phyloP scores from a whole-genome alignment of 176 grass and related monocot species.

The Tuctoria greenei region DNA sequence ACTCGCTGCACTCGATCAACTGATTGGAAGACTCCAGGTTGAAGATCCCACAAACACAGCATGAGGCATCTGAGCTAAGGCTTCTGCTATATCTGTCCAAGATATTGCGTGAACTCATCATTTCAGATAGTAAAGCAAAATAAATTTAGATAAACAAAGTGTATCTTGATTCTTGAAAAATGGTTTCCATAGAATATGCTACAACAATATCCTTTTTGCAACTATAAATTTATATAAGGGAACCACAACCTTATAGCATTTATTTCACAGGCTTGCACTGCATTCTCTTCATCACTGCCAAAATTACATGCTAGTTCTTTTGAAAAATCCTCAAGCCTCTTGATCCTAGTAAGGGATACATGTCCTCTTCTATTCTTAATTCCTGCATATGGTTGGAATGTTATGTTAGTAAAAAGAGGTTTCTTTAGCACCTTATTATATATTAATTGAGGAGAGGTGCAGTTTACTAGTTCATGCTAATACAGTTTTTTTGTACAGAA shows the following conservation, averaged over 20 bases:
- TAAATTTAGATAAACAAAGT: constrained; percentile 18
- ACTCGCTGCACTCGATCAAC: constrained; percentile 71
- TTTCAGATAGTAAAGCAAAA: constrained; percentile 12
- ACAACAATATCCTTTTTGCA: background rate
- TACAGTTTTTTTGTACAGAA: background rate
- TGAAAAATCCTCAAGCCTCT: constrained; percentile 28
- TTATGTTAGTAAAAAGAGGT: constrained; percentile 27
- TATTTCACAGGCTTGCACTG: constrained; percentile 32
- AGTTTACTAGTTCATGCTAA: constrained; percentile 18
- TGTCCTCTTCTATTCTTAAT: constrained; percentile 31
- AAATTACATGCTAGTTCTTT: constrained; percentile 29
- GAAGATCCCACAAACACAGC: constrained; percentile 88
- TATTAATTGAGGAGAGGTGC: constrained; percentile 18
- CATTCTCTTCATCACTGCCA: constrained; percentile 27
- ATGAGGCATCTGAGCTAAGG: constrained; percentile 55
- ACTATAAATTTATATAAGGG: constrained; percentile 18
- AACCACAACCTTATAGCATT: constrained; percentile 53
- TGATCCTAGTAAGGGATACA: constrained; percentile 31
- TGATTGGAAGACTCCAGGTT: constrained; percentile 69
- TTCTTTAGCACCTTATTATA: constrained; percentile 16
- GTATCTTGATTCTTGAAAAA: background rate
- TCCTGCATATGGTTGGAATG: constrained; percentile 43
- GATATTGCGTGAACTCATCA: constrained; percentile 24
- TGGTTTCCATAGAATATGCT: background rate
- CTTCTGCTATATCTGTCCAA: constrained; percentile 46